These are phyloP conservation scores for Hysterium pulicare DNA, from an alignment of 2,329 filamentous ascomycete genomes.

Conservation along the genomic window DNA sequence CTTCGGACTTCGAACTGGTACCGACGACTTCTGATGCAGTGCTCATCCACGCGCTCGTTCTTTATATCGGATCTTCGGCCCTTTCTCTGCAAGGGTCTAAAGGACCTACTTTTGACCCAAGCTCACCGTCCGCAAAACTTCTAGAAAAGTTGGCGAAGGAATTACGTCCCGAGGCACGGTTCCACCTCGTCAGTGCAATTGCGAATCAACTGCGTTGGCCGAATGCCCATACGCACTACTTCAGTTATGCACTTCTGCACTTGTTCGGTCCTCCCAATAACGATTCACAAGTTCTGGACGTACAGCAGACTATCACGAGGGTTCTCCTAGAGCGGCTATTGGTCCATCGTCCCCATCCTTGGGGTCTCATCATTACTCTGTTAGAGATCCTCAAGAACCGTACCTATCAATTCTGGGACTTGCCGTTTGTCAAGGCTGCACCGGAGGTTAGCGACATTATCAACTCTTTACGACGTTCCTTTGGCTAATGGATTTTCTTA, in stretches of 20 bases:
- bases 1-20: conserved; percentile 64
- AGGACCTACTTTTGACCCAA: conserved; percentile 61
- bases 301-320: conserved; percentile 87
- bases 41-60: conserved; percentile 77
- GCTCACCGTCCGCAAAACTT: conserved; percentile 65
- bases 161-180: conserved; percentile 72
- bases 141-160: conserved; percentile 75
- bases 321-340: conserved; percentile 84
- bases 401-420: conserved; percentile 85
- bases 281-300: conserved; percentile 67
- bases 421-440: conserved; percentile 85
- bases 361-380: conserved; percentile 86
- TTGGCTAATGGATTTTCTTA: conserved; percentile 13
- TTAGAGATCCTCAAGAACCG: conserved; percentile 89
- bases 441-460: conserved; percentile 65
- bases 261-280: conserved; percentile 62
- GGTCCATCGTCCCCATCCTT: conserved; percentile 88
- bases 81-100: conserved; percentile 58
- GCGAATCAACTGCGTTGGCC: conserved; percentile 90
- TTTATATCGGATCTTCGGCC: conserved; percentile 75
- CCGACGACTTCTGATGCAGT: conserved; percentile 65
- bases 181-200: conserved; percentile 79
- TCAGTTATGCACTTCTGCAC: conserved; percentile 78
- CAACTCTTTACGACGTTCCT: conserved; percentile 9
- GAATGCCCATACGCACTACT: conserved; percentile 88